A percentile compares a stretch with the other conserved stretches of the same genome.
These are phyloP conservation scores for Lentinus tigrinus DNA, from an alignment of 768 basidiomycete species.

Conservation along the genomic window DNA sequence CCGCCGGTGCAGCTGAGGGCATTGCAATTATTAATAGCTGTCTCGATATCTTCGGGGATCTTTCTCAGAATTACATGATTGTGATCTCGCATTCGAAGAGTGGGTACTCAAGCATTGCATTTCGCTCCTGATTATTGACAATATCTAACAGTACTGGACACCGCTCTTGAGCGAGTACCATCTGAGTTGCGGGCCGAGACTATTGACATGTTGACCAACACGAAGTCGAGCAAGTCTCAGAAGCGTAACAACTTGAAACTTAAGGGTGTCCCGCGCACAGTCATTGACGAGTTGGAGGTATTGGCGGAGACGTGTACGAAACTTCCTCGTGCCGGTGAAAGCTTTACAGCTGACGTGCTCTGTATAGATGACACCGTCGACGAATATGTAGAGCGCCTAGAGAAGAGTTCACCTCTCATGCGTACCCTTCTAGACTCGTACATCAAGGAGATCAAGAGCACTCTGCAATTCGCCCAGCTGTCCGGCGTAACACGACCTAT, in stretches of 20 bases:
- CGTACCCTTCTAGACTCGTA: conserved; percentile 46
- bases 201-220: conserved; percentile 62
- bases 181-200: conserved; percentile 53
- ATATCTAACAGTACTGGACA: conserved; percentile 55
- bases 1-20: conserved; percentile 73
- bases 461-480: conserved; percentile 55
- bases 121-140: conserved; percentile 9
- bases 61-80: conserved; percentile 67
- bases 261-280: conserved; percentile 64
- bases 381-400: conserved; percentile 50
- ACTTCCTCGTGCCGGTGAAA: neutral
- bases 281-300: conserved; percentile 73
- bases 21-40: conserved; percentile 67
- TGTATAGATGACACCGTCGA: conserved; percentile 68
- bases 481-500: conserved; percentile 66
- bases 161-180: conserved; percentile 61
- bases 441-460: conserved; percentile 62
- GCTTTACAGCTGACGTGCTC: neutral
- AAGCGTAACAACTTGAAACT: conserved; percentile 69
- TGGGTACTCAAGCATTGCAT: conserved; percentile 34
- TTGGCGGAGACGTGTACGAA: conserved; percentile 46
- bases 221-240: conserved; percentile 64
- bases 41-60: conserved; percentile 70
- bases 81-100: conserved; percentile 77
- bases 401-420: conserved; percentile 58